Percentiles rank a stretch among this genome's conserved stretches.
phyloP scores from a whole-genome alignment of 75 land plant genomes.

The Adiantum capillusveneris region DNA sequence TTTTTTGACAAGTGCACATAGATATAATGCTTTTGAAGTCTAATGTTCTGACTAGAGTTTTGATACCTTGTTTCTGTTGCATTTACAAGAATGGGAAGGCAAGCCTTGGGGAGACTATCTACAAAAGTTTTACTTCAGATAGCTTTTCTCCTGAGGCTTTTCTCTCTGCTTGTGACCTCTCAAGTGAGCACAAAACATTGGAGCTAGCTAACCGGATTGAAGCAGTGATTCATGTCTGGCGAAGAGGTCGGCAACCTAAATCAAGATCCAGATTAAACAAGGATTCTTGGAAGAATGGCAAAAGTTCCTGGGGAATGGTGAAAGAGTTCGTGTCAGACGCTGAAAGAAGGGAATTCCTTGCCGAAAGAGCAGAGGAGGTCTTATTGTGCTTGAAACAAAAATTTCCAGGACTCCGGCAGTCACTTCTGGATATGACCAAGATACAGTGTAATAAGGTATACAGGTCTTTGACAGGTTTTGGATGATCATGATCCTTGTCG shows the following conservation, averaged over 20 bases:
- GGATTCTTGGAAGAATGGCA: constrained; percentile 5
- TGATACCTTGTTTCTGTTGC: too few species aligned
- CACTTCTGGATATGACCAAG: constrained; percentile 62
- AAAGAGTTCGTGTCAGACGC: constrained; percentile 48
- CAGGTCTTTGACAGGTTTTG: too few species aligned
- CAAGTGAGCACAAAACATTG: constrained; percentile 64
- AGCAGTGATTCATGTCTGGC: constrained; percentile 57
- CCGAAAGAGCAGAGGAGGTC: constrained; percentile 56
- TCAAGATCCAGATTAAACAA: not conserved
- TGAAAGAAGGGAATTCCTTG: constrained; percentile 49
- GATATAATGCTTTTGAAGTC: too few species aligned
- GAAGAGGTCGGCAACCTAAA: constrained; percentile 14
- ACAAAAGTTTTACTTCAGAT: constrained; percentile 53
- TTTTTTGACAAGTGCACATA: not conserved
- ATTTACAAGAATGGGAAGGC: constrained; percentile 52
- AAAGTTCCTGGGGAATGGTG: constrained; percentile 44
- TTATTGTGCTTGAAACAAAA: constrained; percentile 44
- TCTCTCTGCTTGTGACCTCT: constrained; percentile 57
- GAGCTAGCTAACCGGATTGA: constrained; percentile 83
- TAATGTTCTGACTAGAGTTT: too few species aligned
- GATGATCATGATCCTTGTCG: too few species aligned
- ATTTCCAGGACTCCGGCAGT: constrained; percentile 70
- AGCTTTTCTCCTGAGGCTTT: constrained; percentile 61
- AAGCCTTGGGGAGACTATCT: constrained; percentile 59
- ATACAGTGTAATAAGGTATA: constrained; percentile 71